phyloP scores from a whole-genome alignment of 495 filamentous ascomycete genomes.

The Halenospora varia region DNA sequence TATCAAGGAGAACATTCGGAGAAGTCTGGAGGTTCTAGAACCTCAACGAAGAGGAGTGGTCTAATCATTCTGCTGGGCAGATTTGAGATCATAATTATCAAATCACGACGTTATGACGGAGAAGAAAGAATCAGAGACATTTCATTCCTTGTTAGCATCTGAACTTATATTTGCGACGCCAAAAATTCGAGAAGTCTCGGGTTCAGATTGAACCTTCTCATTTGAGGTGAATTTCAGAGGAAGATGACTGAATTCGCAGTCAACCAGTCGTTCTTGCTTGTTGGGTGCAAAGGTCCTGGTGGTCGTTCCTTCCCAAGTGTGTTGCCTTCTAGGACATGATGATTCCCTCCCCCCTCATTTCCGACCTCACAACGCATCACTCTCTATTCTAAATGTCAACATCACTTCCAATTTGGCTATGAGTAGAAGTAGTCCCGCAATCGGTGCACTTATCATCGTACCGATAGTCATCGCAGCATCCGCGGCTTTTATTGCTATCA shows the following conservation, averaged over 20 bases:
- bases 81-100: not conserved
- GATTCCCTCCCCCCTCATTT: no score
- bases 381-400: constrained; percentile 20
- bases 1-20: constrained; percentile 56
- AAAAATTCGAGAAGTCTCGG: no score
- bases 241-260: no score
- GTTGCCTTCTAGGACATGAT: no score
- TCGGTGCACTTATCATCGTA: constrained; percentile 50
- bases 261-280: no score
- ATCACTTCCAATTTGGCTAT: constrained; percentile 33
- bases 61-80: not conserved
- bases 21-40: constrained; percentile 38
- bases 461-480: constrained; percentile 46
- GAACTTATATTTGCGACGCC: no score
- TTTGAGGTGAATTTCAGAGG: no score
- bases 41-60: constrained; percentile 18
- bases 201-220: no score
- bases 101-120: no score
- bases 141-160: no score
- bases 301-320: not conserved
- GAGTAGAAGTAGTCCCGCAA: constrained; percentile 27
- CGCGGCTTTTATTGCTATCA: constrained; percentile 42
- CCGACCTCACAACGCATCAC: constrained; percentile 12
- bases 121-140: no score
- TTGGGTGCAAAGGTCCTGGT: no score